Conservation (phyloP, 1,139 yeast genomes). For the Taphrina wiesneri region DNA sequence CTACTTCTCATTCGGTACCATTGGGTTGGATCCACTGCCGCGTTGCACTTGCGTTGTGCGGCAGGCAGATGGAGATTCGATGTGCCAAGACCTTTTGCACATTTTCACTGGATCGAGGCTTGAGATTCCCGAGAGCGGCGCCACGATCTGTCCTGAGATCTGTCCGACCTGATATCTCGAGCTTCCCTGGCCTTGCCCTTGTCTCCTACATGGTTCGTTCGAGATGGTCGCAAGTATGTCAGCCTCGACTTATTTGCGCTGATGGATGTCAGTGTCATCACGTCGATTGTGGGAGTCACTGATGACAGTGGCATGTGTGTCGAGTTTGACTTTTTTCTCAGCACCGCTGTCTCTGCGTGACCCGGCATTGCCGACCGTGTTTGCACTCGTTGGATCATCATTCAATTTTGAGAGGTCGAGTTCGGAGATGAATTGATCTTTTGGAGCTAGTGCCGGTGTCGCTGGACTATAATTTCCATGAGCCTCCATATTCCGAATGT, state of each 20-base stretch:
- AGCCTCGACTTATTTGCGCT: not conserved
- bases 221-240: not conserved
- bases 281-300: not conserved
- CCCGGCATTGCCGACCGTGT: constrained; percentile 10
- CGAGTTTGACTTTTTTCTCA: constrained; percentile 7
- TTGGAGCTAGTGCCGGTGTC: constrained; percentile 24
- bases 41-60: too few species aligned
- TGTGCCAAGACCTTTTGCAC: not conserved
- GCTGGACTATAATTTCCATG: constrained; percentile 14
- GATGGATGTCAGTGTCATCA: not conserved
- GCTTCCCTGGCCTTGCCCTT: too few species aligned
- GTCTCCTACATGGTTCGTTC: not conserved
- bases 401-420: constrained; percentile 13
- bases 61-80: too few species aligned
- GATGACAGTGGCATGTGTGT: not conserved
- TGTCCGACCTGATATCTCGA: too few species aligned
- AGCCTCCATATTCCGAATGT: constrained; percentile 51
- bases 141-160: too few species aligned
- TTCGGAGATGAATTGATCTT: constrained; percentile 27
- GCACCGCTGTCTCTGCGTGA: not conserved
- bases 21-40: too few species aligned
- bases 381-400: constrained; percentile 4
- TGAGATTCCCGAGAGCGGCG: not conserved
- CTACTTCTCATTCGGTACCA: too few species aligned
- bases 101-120: not conserved